phyloP scores from a whole-genome alignment of 345 rosid species.

The Acer campestre region DNA sequence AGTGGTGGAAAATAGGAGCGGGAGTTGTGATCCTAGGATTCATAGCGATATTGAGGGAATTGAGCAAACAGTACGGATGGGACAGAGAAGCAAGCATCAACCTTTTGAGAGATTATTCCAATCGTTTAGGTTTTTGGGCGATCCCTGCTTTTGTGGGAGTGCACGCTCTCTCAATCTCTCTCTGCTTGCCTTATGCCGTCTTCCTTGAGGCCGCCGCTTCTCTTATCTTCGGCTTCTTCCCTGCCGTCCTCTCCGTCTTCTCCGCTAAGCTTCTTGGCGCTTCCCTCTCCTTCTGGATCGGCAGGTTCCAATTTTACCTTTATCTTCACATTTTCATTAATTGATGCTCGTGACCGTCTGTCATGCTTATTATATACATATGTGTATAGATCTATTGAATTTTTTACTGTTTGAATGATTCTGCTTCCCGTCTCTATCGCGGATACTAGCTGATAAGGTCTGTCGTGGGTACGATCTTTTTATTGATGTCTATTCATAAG shows the following conservation, averaged over 20 bases:
- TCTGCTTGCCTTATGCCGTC: conserved; percentile 85
- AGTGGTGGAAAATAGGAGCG: conserved; percentile 53
- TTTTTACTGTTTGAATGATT: neutral
- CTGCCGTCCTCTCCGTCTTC: conserved; percentile 77
- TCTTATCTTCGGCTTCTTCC: conserved; percentile 79
- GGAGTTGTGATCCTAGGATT: conserved; percentile 22
- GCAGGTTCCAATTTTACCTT: conserved; percentile 55
- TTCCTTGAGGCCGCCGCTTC: conserved; percentile 94
- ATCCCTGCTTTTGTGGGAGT: conserved; percentile 79
- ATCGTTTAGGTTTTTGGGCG: conserved; percentile 81
- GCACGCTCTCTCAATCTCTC: conserved; percentile 72
- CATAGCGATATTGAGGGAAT: conserved; percentile 37
- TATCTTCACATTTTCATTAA: neutral
- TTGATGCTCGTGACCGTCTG: neutral
- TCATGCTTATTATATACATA: too few relatives aligned
- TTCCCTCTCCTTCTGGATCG: conserved; percentile 88
- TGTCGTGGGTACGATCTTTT: too few relatives aligned
- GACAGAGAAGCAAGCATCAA: conserved; percentile 57
- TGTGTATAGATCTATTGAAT: too few relatives aligned
- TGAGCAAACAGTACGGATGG: conserved; percentile 49
- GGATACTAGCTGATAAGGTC: too few relatives aligned
- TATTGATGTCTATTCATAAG: too few relatives aligned
- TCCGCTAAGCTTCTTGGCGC: conserved; percentile 83
- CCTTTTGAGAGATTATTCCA: conserved; percentile 53
- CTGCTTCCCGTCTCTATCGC: neutral